These are phyloP conservation scores for Solanum neorickii DNA, from an alignment of 257 asterid genomes.

Conservation along the genomic window DNA sequence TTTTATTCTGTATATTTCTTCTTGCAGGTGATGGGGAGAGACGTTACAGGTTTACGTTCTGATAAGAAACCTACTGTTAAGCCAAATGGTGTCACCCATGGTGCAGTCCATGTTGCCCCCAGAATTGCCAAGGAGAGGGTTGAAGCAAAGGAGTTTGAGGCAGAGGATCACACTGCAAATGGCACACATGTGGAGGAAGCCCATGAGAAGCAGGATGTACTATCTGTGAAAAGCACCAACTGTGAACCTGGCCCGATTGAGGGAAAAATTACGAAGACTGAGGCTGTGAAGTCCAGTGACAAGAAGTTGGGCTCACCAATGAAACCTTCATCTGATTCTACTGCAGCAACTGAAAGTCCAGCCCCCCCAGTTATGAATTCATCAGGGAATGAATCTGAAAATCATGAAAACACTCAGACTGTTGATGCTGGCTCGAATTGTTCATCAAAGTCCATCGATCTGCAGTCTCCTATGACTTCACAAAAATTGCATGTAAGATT, in stretches of 20 bases:
- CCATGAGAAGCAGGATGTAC: slow-evolving; percentile 42
- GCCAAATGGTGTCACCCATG: slow-evolving; percentile 27
- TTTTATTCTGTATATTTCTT: not conserved
- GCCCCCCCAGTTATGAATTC: slow-evolving; percentile 18
- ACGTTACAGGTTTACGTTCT: slow-evolving; percentile 29
- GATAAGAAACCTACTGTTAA: slow-evolving; percentile 26
- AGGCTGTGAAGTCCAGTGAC: slow-evolving; percentile 37
- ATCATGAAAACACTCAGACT: slow-evolving; percentile 22
- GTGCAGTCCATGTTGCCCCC: slow-evolving; percentile 24
- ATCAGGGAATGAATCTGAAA: slow-evolving; percentile 23
- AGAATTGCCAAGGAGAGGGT: slow-evolving; percentile 18
- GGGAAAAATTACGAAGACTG: slow-evolving; percentile 34
- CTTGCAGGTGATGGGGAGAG: slow-evolving; percentile 53
- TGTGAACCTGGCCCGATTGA: slow-evolving; percentile 20
- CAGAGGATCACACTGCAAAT: slow-evolving; percentile 18
- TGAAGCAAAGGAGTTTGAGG: slow-evolving; percentile 15
- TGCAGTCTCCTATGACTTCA: slow-evolving; percentile 26
- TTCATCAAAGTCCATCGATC: slow-evolving; percentile 21
- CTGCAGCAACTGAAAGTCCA: slow-evolving; percentile 20
- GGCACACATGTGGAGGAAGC: slow-evolving; percentile 14
- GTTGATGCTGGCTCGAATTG: slow-evolving; percentile 21
- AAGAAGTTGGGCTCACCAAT: slow-evolving; percentile 28
- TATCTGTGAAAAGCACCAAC: slow-evolving; percentile 47
- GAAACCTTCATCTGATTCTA: slow-evolving; percentile 37
- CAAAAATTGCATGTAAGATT: slow-evolving; percentile 28